Evolutionary conservation across 805 yeast species (phyloP).

Genomic region (Debaryomyces castellii): DNA sequence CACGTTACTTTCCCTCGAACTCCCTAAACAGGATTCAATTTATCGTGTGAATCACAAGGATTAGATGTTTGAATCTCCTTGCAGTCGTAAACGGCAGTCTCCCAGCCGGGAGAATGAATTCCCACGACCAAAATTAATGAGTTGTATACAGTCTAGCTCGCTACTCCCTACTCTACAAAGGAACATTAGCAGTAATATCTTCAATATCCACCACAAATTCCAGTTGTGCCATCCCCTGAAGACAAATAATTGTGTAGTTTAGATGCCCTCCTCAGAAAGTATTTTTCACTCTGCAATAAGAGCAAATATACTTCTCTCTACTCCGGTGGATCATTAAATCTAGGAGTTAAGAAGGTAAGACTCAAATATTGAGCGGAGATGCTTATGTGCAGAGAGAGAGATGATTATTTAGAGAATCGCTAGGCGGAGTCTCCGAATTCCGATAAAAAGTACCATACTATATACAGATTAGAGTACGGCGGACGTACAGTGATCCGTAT

Average conservation of each 20-base stretch:
- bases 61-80: not conserved
- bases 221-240: too few relatives aligned
- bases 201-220: too few relatives aligned
- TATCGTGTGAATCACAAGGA: not conserved
- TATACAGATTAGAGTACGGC: not conserved
- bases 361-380: not conserved
- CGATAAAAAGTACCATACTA: not conserved
- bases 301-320: not conserved
- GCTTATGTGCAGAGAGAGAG: not conserved
- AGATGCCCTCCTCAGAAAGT: too few relatives aligned
- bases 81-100: not conserved
- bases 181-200: too few relatives aligned
- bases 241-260: too few relatives aligned
- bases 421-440: slow-evolving; percentile 1
- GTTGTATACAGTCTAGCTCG: not conserved
- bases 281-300: too few relatives aligned
- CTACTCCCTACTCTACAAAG: not conserved
- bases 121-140: not conserved
- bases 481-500: not conserved
- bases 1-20: not conserved
- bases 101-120: not conserved
- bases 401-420: not conserved
- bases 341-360: not conserved
- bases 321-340: too few relatives aligned
- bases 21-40: not conserved